These are phyloP conservation scores for Acanthamoeba polyphaga DNA, from an alignment of 208 protist species.

Conservation along the genomic window DNA sequence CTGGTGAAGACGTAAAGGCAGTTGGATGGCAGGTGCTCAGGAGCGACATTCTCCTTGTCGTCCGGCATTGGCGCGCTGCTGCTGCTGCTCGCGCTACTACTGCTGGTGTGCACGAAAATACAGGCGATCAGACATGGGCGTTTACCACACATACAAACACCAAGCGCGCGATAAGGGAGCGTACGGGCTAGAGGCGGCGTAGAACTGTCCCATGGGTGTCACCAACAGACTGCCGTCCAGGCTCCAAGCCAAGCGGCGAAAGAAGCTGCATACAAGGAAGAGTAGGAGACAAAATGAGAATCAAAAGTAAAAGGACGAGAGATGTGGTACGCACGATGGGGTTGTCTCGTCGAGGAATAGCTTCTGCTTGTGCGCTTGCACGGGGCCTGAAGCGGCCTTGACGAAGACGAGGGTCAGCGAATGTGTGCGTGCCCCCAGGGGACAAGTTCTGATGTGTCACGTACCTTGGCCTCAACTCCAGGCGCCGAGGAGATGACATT, in stretches of 20 bases:
- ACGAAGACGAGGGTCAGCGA: neutral
- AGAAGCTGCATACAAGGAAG: neutral
- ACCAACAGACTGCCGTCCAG: slow-evolving; percentile 57
- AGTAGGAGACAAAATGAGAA: neutral
- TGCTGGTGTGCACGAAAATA: neutral
- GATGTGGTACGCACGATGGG: slow-evolving; percentile 10
- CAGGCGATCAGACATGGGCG: neutral
- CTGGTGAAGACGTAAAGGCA: slow-evolving; percentile 45
- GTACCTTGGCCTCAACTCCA: neutral
- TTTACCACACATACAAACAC: neutral
- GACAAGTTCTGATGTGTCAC: neutral
- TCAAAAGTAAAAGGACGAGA: neutral
- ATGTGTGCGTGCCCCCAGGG: neutral
- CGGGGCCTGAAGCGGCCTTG: neutral
- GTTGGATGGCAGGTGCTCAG: slow-evolving; percentile 6
- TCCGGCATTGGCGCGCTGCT: neutral
- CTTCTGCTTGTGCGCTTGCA: slow-evolving; percentile 54
- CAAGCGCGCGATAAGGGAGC: neutral
- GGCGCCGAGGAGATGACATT: slow-evolving; percentile 13
- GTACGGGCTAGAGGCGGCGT: neutral
- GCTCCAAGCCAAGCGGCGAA: slow-evolving; percentile 68
- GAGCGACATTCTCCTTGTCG: slow-evolving; percentile 24
- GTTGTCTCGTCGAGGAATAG: slow-evolving; percentile 48
- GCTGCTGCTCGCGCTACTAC: neutral
- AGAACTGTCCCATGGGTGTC: slow-evolving; percentile 61